Evolutionary conservation across 371 early-diverging fungal genomes (phyloP).

Genomic region (Nematocida homosporus): DNA sequence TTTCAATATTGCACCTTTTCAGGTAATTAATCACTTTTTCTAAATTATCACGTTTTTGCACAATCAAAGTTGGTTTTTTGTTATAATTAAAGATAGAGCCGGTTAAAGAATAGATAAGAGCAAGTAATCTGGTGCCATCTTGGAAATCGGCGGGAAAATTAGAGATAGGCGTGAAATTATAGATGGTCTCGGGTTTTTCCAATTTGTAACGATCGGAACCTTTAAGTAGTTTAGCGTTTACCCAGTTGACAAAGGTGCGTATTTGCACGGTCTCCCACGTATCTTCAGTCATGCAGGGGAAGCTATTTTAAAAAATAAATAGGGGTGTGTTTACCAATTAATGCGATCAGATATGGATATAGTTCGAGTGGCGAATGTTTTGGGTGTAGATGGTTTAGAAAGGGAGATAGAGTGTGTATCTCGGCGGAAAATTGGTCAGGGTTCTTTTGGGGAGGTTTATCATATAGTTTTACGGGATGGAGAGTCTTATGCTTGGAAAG

Average conservation of each 20-base stretch:
- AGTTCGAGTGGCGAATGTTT: background rate
- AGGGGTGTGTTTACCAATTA: conserved; percentile 54
- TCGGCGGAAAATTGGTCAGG: conserved; percentile 61
- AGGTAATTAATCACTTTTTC: conserved; percentile 85
- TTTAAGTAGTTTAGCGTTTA: conserved; percentile 77
- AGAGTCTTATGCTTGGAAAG: conserved; percentile 60
- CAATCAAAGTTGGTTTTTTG: conserved; percentile 77
- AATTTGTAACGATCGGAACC: conserved; percentile 71
- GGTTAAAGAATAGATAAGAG: conserved; percentile 71
- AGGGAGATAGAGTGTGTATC: conserved; percentile 25
- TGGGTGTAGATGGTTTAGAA: background rate
- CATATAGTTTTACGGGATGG: conserved; percentile 30
- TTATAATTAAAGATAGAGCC: conserved; percentile 76
- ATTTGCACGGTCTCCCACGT: conserved; percentile 71
- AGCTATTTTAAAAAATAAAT: conserved; percentile 51
- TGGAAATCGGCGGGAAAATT: conserved; percentile 48
- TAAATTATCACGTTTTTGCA: conserved; percentile 89
- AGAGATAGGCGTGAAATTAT: conserved; percentile 72
- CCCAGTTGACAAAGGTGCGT: conserved; percentile 75
- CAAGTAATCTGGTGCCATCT: conserved; percentile 18
- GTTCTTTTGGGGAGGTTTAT: conserved; percentile 64
- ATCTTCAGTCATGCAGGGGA: conserved; percentile 55
- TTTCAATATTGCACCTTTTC: conserved; percentile 74
- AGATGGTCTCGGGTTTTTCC: conserved; percentile 72
- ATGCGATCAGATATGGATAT: conserved; percentile 13